Evolutionary conservation across 2,329 filamentous ascomycete species (phyloP).

Genomic region (Chaetomium strumarium): DNA sequence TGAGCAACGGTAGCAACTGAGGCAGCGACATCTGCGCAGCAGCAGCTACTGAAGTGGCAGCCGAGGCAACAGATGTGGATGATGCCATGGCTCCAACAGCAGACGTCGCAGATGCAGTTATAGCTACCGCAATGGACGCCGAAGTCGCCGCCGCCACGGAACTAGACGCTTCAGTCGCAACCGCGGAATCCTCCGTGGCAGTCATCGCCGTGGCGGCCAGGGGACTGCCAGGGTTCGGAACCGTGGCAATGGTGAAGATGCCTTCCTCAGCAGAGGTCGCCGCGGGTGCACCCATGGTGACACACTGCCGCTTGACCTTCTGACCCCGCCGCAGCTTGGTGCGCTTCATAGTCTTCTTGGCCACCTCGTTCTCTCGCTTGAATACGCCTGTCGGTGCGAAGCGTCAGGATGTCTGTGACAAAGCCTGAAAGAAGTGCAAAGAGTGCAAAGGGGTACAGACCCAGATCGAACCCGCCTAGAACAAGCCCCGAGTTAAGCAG

Average conservation of each 20-base stretch:
- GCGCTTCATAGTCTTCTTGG: conserved; percentile 26
- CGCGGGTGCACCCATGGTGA: not conserved
- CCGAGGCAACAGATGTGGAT: conserved; percentile 1
- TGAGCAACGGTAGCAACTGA: not conserved
- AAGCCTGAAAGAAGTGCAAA: not conserved
- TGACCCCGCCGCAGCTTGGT: conserved; percentile 23
- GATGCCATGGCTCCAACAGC: conserved; percentile 1
- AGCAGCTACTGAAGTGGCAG: not conserved
- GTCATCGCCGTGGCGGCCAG: conserved; percentile 1
- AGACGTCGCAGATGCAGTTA: conserved; percentile 4
- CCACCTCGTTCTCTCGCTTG: conserved; percentile 27
- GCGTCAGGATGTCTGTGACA: conserved; percentile 1
- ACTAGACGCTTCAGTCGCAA: not conserved
- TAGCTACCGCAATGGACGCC: not conserved
- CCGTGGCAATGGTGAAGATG: conserved; percentile 8
- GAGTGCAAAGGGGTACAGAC: conserved; percentile 10
- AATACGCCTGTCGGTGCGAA: conserved; percentile 25
- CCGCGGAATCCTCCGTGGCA: not conserved
- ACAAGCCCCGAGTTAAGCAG: conserved; percentile 27
- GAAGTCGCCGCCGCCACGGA: not conserved
- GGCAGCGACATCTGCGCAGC: not conserved
- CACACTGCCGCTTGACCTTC: conserved; percentile 26
- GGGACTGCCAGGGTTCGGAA: not conserved
- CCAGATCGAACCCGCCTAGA: conserved; percentile 23
- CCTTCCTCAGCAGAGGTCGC: not conserved